Conservation (phyloP, 192 early-diverging fungal species). For the Podila verticillata region DNA sequence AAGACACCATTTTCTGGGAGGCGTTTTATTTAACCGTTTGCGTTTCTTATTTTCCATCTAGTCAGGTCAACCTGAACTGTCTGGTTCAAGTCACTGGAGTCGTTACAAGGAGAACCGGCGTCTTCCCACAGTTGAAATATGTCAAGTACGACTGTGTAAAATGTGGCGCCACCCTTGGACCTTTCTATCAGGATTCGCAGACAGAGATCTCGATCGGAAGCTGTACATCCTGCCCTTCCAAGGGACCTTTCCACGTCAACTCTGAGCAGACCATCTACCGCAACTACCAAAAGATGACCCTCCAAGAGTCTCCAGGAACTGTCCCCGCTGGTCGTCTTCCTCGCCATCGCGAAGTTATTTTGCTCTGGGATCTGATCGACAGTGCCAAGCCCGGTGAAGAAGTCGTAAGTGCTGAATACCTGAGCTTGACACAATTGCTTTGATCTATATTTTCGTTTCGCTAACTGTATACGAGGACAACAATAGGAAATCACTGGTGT, state of each 20-base stretch:
- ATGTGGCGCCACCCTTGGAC: slow-evolving; percentile 90
- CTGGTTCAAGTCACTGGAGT: slow-evolving; percentile 92
- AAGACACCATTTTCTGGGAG: background rate
- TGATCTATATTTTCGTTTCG: background rate
- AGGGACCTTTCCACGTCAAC: slow-evolving; percentile 93
- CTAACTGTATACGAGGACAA: background rate
- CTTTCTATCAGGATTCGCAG: slow-evolving; percentile 93
- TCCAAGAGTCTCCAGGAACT: slow-evolving; percentile 96
- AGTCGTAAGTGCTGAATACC: slow-evolving; percentile 65
- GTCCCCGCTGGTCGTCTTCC: slow-evolving; percentile 96
- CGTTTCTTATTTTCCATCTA: background rate
- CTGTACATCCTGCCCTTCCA: slow-evolving; percentile 89
- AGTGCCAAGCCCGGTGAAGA: slow-evolving; percentile 95
- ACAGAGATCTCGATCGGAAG: slow-evolving; percentile 85
- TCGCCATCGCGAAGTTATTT: slow-evolving; percentile 91
- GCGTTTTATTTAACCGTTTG: background rate
- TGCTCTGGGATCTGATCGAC: slow-evolving; percentile 97
- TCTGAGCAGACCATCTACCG: slow-evolving; percentile 96
- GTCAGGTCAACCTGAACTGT: slow-evolving; percentile 92
- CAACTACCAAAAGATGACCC: slow-evolving; percentile 95
- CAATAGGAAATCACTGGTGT: slow-evolving; percentile 89
- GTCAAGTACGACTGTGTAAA: slow-evolving; percentile 96
- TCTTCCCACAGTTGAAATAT: slow-evolving; percentile 97
- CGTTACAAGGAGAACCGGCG: slow-evolving; percentile 91
- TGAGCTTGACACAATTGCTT: background rate